Percentiles rank a stretch among this genome's conserved stretches.
Evolutionary conservation across 2,329 filamentous ascomycete genomes (phyloP).

Genomic region (Calonectria naviculata): DNA sequence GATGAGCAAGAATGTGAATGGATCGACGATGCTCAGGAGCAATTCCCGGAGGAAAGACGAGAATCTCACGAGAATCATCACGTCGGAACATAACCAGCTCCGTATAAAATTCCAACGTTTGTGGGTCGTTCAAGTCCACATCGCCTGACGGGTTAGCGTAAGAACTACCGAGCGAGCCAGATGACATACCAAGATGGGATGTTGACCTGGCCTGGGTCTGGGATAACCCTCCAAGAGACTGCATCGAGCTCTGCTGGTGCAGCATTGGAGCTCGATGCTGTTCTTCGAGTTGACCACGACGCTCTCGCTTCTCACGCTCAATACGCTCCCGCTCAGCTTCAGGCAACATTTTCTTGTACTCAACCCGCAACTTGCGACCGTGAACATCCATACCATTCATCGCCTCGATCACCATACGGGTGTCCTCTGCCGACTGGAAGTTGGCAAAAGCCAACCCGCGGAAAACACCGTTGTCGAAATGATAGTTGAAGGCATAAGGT

Average conservation of each 20-base stretch:
- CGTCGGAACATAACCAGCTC: constrained; percentile 91
- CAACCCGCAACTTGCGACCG: constrained; percentile 92
- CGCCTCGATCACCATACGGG: constrained; percentile 88
- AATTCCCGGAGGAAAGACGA: constrained; percentile 85
- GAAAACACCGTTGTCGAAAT: constrained; percentile 98
- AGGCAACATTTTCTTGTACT: constrained; percentile 99
- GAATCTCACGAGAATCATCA: constrained; percentile 78
- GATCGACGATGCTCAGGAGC: constrained; percentile 87
- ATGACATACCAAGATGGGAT: constrained; percentile 58
- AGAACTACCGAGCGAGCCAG: constrained; percentile 10
- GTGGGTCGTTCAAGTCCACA: constrained; percentile 91
- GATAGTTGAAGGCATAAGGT: constrained; percentile 99
- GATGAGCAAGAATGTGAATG: constrained; percentile 94
- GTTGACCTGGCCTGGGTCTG: constrained; percentile 67
- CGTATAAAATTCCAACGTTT: constrained; percentile 88
- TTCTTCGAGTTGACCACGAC: constrained; percentile 94
- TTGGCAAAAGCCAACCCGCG: constrained; percentile 96
- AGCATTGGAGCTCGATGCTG: constrained; percentile 86
- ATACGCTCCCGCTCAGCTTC: constrained; percentile 95
- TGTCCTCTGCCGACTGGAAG: constrained; percentile 96
- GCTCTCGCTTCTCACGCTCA: constrained; percentile 95
- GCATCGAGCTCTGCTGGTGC: constrained; percentile 88
- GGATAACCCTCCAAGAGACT: constrained; percentile 76
- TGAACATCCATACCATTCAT: constrained; percentile 98
- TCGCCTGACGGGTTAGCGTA: constrained; percentile 58